Percentiles rank a stretch among this genome's conserved stretches.
Conservation (phyloP, 176 grass and related monocot genomes). For the Musa beccarii region DNA sequence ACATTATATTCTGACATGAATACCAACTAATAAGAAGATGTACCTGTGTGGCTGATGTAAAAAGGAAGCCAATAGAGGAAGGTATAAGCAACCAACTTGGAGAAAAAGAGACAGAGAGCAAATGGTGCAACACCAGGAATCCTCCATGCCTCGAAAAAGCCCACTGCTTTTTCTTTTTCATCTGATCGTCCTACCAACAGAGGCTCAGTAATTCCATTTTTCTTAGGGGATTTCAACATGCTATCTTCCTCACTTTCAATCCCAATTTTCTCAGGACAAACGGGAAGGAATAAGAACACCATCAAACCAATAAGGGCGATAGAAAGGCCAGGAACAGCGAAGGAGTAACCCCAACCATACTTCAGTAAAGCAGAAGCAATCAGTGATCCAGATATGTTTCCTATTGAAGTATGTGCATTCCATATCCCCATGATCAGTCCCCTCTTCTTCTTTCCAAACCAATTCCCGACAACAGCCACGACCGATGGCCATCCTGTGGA, state of each 20-base stretch:
- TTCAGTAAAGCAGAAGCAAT: slow-evolving; percentile 2
- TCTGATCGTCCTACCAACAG: background rate
- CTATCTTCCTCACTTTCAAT: background rate
- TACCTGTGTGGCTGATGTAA: slow-evolving; percentile 16
- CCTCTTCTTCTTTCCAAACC: slow-evolving; percentile 13
- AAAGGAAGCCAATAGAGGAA: slow-evolving; percentile 19
- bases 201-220: background rate
- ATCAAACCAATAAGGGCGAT: slow-evolving; percentile 4
- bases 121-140: slow-evolving; percentile 15
- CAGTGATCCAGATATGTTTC: slow-evolving; percentile 9
- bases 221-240: background rate
- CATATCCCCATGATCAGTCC: slow-evolving; percentile 20
- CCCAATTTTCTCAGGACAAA: background rate
- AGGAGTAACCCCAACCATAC: slow-evolving; percentile 14
- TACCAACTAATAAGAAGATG: background rate
- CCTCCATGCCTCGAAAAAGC: slow-evolving; percentile 12
- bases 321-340: background rate
- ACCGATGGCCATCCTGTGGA: slow-evolving; percentile 13
- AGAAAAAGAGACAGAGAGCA: slow-evolving; percentile 16
- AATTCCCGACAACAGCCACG: slow-evolving; percentile 5
- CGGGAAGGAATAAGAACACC: slow-evolving; percentile 6
- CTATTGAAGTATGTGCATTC: slow-evolving; percentile 15
- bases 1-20: too few species aligned
- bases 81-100: slow-evolving; percentile 17
- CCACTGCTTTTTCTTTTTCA: slow-evolving; percentile 4